Evolutionary conservation across 2,329 filamentous ascomycete species (phyloP).

Genomic region (Allantophomopsis lycopodina): DNA sequence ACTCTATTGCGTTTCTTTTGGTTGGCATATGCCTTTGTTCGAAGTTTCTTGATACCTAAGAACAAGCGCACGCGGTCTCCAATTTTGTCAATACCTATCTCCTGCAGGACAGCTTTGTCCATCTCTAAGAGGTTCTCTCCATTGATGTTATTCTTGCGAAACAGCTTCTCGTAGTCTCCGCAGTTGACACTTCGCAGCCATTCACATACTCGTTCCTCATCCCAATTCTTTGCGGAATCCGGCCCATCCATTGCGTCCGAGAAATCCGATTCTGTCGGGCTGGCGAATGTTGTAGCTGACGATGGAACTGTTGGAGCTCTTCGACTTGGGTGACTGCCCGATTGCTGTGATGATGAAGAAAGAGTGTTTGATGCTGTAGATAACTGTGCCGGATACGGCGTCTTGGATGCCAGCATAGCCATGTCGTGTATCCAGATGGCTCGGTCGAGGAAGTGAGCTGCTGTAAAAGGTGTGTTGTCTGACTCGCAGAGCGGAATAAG

Average conservation of each 20-base stretch:
- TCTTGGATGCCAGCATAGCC: conserved; percentile 70
- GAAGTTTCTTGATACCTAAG: conserved; percentile 69
- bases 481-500: too few relatives aligned
- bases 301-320: conserved; percentile 34
- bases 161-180: conserved; percentile 82
- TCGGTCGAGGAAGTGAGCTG: too few relatives aligned
- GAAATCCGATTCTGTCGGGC: conserved; percentile 87
- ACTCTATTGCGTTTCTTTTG: conserved; percentile 80
- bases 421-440: conserved; percentile 24
- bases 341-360: conserved; percentile 31
- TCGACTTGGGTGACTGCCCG: conserved; percentile 36
- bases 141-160: conserved; percentile 89
- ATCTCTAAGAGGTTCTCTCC: conserved; percentile 94
- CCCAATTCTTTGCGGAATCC: conserved; percentile 72
- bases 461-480: too few relatives aligned
- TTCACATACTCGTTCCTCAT: conserved; percentile 81
- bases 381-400: conserved; percentile 49
- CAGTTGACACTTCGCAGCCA: conserved; percentile 89
- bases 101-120: conserved; percentile 90
- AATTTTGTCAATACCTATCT: conserved; percentile 97
- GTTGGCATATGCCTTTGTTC: conserved; percentile 63
- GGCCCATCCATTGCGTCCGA: conserved; percentile 63
- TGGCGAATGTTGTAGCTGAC: conserved; percentile 49
- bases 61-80: conserved; percentile 90
- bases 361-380: conserved; percentile 29